Evolutionary conservation across 345 rosid genomes (phyloP), one percentile per base, ranked within the genome.

Genomic region (Populus nigra): DNA sequence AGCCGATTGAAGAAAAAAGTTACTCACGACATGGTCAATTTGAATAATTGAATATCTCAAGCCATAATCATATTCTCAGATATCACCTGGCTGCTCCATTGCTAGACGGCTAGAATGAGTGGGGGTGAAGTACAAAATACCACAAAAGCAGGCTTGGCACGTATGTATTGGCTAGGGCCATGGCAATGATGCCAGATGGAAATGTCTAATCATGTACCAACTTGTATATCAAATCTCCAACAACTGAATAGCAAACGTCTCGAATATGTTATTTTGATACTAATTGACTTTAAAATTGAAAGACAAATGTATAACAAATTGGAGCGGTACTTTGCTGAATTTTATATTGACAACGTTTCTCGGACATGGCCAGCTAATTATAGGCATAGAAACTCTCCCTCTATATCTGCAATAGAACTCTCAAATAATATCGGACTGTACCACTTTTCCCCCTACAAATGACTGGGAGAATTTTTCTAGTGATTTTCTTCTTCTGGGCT

Each of bases 401-500:
- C 63, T 23, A 61, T 68, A 29, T 69, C 20, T 43, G 29, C 57
- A 66, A 59, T 74, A 47, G 79, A 63, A 57, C 65, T 39, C 61
- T 57, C 17, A 5, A 18, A 29, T 16, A 65, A 33, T 22, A 22
- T 23, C 43, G 38, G 67, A n/a, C 68, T 80, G 68, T 63, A 9
- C 63, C 65, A 29, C 65, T 4, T 71, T 74, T 70, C 29, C 72
- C 72, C 36, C 63, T 65, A 71, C 87, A 80, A 84, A 96, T 93
- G 98, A 89, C 47, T 69, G 90, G 85, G 31, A 93, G 97, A 81
- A 91, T 83, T 65, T 86, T 85, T 43, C 93, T 89, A 16, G 78
- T 93, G 84, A 89, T 96, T 75, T 90, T 93, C 86, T 88, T 96
- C 91, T 93, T 91, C 85, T 96, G 99, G 99, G 97, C 98, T 71